phyloP scores from a whole-genome alignment of 352 stramenopile genomes.

The Saprolegnia diclina region DNA sequence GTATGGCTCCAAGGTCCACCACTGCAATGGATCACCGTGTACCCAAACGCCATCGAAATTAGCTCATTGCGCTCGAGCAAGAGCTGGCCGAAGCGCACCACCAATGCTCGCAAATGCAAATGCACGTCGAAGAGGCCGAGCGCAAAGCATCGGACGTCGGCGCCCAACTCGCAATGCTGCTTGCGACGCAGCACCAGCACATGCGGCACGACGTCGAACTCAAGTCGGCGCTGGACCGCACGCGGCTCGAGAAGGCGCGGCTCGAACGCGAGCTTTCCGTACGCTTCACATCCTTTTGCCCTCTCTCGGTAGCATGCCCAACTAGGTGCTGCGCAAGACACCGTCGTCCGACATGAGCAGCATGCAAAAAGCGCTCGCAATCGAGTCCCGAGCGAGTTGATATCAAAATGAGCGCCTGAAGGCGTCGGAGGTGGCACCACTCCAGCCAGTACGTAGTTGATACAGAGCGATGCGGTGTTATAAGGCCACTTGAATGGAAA shows the following conservation, averaged over 20 bases:
- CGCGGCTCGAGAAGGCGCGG: conserved; percentile 55
- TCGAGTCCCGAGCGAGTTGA: no score
- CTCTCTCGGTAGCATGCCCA: neutral
- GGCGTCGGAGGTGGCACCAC: no score
- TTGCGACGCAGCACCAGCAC: conserved; percentile 71
- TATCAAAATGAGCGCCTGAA: no score
- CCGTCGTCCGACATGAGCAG: no score
- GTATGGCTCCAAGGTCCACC: conserved; percentile 17
- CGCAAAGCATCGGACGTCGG: conserved; percentile 62
- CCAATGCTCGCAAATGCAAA: conserved; percentile 50
- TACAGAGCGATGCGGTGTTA: no score
- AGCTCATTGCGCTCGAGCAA: conserved; percentile 44
- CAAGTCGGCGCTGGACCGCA: conserved; percentile 46
- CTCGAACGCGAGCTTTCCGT: conserved; percentile 59
- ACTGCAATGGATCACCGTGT: neutral
- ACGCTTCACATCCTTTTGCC: neutral
- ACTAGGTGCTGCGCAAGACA: conserved; percentile 11
- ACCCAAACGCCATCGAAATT: conserved; percentile 43
- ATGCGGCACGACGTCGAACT: conserved; percentile 66
- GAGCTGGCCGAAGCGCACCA: conserved; percentile 56
- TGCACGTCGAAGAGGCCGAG: conserved; percentile 59
- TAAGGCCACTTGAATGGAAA: no score
- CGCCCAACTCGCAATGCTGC: conserved; percentile 50
- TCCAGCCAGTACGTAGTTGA: no score
- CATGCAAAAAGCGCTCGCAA: no score